Evolutionary conservation across 345 rosid species (phyloP), one percentile per base, ranked within the genome.

Genomic region (Aquilaria yunnanensis): DNA sequence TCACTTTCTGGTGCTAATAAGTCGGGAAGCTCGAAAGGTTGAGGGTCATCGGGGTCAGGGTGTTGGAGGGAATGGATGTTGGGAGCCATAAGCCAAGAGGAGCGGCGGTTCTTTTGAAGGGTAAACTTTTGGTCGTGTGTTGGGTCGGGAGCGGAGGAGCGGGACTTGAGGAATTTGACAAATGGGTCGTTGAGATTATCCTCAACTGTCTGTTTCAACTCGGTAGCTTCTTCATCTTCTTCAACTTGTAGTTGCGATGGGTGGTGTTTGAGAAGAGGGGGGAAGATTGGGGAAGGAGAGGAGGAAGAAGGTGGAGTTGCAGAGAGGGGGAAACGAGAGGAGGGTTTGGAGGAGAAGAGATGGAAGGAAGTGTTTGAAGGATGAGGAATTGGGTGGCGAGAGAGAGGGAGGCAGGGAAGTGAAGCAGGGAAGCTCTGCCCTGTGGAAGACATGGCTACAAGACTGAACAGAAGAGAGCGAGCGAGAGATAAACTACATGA

Each of bases 51-150:
- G 9, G 81, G 29, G 23, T 50, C 66, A 2, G 73, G 50, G 12
- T 67, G 67, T 0, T 16, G 55, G n/a, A 59, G 9, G 66, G 72
- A 70, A 33, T 60, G 34, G 59, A 78, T 71, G 50, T 76, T 57
- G 5, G 76, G 64, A 30, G 91, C 80, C 11, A 92, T 76, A 54
- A 67, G 96, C 96, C 96, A 86, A 1, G 80, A 77, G 34, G 90
- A 61, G 65, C 90, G 87, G 64, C 98, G 92, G 63, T 85, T 81
- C 59, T 56, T 74, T 59, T 85, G 83, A 66, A 83, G 84, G 47
- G 85, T 60, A 60, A 89, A 45, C 65, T 77, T 81, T 45, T 81
- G 81, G 62, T 75, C 74, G 54, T 48, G 71, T 6, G 77, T 52
- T 12, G 96, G 88, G 76, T 92, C 86, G 55, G 56, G 71, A 2